A percentile compares a stretch with the other conserved stretches of the same genome.
These are phyloP conservation scores for Beta corolliflora DNA, from an alignment of 179 eudicot species.

Conservation along the genomic window DNA sequence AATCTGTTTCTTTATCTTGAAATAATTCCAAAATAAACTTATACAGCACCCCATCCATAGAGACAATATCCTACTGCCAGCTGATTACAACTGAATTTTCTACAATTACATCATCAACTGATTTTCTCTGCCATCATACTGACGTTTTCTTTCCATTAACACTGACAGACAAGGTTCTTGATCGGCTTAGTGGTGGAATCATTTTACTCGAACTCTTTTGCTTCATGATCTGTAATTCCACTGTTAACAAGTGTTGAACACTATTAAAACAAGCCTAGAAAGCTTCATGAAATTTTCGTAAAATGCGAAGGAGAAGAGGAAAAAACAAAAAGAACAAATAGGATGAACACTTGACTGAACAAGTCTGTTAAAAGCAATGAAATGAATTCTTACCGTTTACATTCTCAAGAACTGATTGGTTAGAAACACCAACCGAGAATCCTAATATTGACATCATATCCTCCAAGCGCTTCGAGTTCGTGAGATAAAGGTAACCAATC, in stretches of 20 bases:
- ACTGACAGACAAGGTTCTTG: slow-evolving; percentile 6
- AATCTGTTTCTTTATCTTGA: too few relatives aligned
- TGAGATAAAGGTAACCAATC: slow-evolving; percentile 91
- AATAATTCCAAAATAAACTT: too few relatives aligned
- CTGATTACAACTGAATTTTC: too few relatives aligned
- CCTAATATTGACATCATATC: slow-evolving; percentile 84
- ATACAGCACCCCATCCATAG: not conserved
- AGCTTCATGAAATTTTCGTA: too few relatives aligned
- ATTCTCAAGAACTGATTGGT: slow-evolving; percentile 41
- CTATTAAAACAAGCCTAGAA: not conserved
- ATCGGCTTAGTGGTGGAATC: slow-evolving; percentile 22
- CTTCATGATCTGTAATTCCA: slow-evolving; percentile 38
- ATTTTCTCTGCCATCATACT: not conserved
- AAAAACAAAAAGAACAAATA: too few relatives aligned
- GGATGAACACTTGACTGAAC: not conserved
- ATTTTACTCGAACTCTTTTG: slow-evolving; percentile 16
- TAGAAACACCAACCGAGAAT: slow-evolving; percentile 60
- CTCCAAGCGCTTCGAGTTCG: slow-evolving; percentile 69
- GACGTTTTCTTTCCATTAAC: not conserved
- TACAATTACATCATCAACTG: not conserved
- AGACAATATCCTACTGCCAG: not conserved
- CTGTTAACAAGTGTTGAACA: slow-evolving; percentile 26
- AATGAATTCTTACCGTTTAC: slow-evolving; percentile 37
- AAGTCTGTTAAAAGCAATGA: not conserved
- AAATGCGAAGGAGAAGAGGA: too few relatives aligned